Percentiles rank a stretch among this genome's conserved stretches.
Conservation (phyloP, 768 basidiomycete species). For the Boletus subcaerulescens region DNA sequence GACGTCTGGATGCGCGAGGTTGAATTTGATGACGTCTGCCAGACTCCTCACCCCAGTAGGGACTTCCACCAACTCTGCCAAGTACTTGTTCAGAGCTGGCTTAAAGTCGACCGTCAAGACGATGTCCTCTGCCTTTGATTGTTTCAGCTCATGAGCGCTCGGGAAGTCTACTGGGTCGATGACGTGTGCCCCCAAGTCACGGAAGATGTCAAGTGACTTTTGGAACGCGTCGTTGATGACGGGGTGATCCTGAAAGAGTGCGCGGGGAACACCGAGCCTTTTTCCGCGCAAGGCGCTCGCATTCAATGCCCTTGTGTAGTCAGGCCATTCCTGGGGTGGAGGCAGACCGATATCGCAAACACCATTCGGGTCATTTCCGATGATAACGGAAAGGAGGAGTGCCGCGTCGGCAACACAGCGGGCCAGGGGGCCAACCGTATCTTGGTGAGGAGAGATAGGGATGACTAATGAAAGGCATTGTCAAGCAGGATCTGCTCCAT, state of each 20-base stretch:
- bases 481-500: background rate
- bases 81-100: conserved; percentile 45
- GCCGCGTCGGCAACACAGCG: conserved; percentile 39
- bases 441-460: conserved; percentile 42
- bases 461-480: conserved; percentile 36
- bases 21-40: conserved; percentile 57
- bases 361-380: conserved; percentile 42
- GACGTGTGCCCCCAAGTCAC: conserved; percentile 42
- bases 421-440: conserved; percentile 39
- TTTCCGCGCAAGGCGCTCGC: conserved; percentile 42
- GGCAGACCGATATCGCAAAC: conserved; percentile 35
- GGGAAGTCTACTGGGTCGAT: conserved; percentile 65
- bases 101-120: conserved; percentile 60
- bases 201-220: conserved; percentile 36
- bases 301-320: conserved; percentile 53
- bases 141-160: conserved; percentile 45
- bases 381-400: conserved; percentile 38
- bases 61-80: conserved; percentile 44
- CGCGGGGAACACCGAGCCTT: conserved; percentile 45
- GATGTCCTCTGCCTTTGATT: conserved; percentile 50
- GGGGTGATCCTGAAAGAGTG: conserved; percentile 23
- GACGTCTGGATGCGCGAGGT: conserved; percentile 47
- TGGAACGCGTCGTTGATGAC: conserved; percentile 37
- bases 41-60: conserved; percentile 59
- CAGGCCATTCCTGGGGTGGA: conserved; percentile 48